Evolutionary conservation across 192 early-diverging fungal species (phyloP).

Genomic region (Hyaloraphidium curvatum): DNA sequence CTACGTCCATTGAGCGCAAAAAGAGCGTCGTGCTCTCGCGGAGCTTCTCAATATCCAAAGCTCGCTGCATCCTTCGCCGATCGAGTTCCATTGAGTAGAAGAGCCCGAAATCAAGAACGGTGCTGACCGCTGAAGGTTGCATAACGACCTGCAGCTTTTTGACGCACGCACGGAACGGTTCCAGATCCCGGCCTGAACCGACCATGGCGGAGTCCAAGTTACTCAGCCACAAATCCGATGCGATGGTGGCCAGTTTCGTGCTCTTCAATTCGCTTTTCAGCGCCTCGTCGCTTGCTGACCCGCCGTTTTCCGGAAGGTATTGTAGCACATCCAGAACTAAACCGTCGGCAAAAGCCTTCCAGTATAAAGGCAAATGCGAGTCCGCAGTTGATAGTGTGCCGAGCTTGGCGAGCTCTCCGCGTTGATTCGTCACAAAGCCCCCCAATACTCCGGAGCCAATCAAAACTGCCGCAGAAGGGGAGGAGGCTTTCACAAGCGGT

Average conservation of each 20-base stretch:
- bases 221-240: too few relatives aligned
- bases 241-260: not conserved
- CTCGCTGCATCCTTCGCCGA: slow-evolving; percentile 29
- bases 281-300: not conserved
- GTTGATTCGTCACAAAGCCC: slow-evolving; percentile 35
- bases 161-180: too few relatives aligned
- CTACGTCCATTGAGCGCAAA: slow-evolving; percentile 39
- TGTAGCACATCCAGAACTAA: slow-evolving; percentile 4
- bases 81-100: slow-evolving; percentile 49
- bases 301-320: not conserved
- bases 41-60: slow-evolving; percentile 31
- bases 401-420: too few relatives aligned
- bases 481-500: slow-evolving; percentile 32
- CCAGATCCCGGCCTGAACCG: too few relatives aligned
- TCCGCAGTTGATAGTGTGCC: too few relatives aligned
- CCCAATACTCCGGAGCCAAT: slow-evolving; percentile 40
- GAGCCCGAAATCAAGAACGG: slow-evolving; percentile 36
- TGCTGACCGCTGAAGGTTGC: slow-evolving; percentile 47
- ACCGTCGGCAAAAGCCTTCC: slow-evolving; percentile 6
- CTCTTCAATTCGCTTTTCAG: not conserved
- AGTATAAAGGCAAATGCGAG: too few relatives aligned
- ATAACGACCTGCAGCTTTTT: slow-evolving; percentile 18
- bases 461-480: slow-evolving; percentile 31
- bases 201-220: too few relatives aligned
- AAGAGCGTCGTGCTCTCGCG: slow-evolving; percentile 43